Conservation (phyloP, 2,329 filamentous ascomycete species). For the Fusarium sp. region DNA sequence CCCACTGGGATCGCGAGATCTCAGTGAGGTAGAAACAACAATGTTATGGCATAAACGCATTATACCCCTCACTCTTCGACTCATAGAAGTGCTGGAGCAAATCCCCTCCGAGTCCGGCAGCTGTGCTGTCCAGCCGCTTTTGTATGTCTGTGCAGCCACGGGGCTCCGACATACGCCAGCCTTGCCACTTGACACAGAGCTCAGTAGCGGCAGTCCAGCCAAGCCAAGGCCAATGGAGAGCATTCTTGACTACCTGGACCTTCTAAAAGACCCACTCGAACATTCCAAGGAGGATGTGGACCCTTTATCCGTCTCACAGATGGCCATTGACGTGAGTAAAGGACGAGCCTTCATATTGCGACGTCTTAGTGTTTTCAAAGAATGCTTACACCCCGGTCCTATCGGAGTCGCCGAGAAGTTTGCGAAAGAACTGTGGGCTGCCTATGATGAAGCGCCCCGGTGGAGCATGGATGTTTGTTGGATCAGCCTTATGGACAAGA, state of each 20-base stretch:
- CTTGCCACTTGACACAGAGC: fast-evolving
- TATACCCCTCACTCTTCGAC: not conserved
- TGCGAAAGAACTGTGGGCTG: not conserved
- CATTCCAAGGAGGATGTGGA: fast-evolving
- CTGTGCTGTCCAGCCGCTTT: not conserved
- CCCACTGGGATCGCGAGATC: fast-evolving
- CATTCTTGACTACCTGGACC: not conserved
- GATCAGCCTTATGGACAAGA: not conserved
- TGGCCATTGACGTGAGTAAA: not conserved
- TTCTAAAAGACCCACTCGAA: not conserved
- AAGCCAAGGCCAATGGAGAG: not conserved
- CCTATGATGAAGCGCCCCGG: not conserved
- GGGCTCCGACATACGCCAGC: not conserved
- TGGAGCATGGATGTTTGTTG: not conserved
- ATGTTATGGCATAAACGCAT: not conserved
- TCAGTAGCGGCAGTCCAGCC: fast-evolving
- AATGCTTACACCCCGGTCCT: not conserved
- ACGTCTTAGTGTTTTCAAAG: not conserved
- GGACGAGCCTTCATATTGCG: not conserved
- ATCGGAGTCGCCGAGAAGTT: not conserved
- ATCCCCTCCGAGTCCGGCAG: not conserved
- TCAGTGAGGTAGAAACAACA: fast-evolving
- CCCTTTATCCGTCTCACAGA: not conserved
- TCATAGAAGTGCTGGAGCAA: not conserved
- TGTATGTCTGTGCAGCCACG: not conserved